Conservation (phyloP, 176 grass and related monocot genomes). For the Pharus latifolius region DNA sequence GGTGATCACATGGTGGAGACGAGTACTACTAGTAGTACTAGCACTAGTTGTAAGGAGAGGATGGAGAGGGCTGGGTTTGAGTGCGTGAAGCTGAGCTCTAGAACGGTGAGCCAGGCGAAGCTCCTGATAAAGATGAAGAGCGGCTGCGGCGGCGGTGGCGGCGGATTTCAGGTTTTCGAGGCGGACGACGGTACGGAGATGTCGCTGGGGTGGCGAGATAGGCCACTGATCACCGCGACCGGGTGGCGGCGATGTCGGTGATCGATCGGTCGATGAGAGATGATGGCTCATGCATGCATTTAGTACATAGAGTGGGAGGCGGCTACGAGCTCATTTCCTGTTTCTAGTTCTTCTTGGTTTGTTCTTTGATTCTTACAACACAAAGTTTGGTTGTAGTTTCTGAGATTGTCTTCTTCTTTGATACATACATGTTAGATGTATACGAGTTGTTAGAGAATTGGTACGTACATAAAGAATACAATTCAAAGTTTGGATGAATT, state of each 20-base stretch:
- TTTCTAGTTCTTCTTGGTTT: constrained; percentile 19
- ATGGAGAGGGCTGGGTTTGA: constrained; percentile 51
- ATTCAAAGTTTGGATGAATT: not conserved
- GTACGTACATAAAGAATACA: not conserved
- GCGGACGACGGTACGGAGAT: constrained; percentile 32
- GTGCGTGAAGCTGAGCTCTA: constrained; percentile 41
- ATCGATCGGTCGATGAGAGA: not conserved
- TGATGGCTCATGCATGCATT: not conserved
- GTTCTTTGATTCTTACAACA: constrained; percentile 21
- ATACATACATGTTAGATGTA: constrained; percentile 6
- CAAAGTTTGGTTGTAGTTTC: not conserved
- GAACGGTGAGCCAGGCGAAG: constrained; percentile 84
- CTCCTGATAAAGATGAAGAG: constrained; percentile 79
- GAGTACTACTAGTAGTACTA: not conserved
- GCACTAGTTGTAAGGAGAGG: constrained; percentile 23
- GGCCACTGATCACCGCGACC: constrained; percentile 32
- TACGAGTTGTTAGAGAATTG: not conserved
- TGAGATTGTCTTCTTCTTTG: constrained; percentile 2
- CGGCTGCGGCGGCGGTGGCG: constrained; percentile 16
- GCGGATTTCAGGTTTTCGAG: constrained; percentile 47
- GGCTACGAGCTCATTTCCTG: not conserved
- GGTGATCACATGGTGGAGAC: not conserved
- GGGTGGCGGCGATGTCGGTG: constrained; percentile 21
- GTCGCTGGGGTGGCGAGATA: constrained; percentile 53
- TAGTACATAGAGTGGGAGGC: not conserved